Evolutionary conservation across 2,329 filamentous ascomycete species (phyloP).

Genomic region (Colletotrichum liriopes): DNA sequence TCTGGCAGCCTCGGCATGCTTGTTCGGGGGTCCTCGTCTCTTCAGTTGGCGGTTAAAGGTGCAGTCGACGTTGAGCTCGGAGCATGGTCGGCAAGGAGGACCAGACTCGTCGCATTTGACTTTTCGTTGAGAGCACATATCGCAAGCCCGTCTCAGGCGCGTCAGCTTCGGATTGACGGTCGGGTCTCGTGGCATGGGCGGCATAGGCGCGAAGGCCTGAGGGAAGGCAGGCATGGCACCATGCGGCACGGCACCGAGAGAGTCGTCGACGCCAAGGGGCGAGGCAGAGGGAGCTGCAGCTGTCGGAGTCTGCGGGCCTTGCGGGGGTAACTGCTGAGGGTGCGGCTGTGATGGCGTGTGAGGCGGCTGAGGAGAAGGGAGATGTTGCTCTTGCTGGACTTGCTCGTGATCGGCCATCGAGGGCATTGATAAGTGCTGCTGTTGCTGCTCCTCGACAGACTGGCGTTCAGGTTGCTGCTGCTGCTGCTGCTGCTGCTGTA

Average conservation of each 20-base stretch:
- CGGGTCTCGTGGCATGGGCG: constrained; percentile 52
- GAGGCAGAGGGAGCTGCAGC: constrained; percentile 5
- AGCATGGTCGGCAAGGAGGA: constrained; percentile 71
- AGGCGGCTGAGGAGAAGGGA: constrained; percentile 27
- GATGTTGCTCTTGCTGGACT: constrained; percentile 25
- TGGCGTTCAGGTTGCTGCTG: constrained; percentile 23
- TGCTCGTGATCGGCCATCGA: constrained; percentile 19
- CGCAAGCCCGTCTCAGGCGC: constrained; percentile 71
- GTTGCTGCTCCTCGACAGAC: constrained; percentile 25
- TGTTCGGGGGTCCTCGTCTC: constrained; percentile 72
- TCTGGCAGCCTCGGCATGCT: constrained; percentile 70
- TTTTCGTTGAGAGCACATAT: constrained; percentile 75
- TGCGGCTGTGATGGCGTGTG: constrained; percentile 32
- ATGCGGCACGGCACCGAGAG: constrained; percentile 19
- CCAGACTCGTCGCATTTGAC: constrained; percentile 73
- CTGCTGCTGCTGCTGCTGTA: constrained; percentile 30
- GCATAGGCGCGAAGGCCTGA: constrained; percentile 27
- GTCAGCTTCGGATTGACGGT: constrained; percentile 67
- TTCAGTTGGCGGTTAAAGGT: constrained; percentile 72
- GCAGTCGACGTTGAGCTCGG: constrained; percentile 71
- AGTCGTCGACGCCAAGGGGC: constrained; percentile 5
- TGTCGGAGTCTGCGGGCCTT: constrained; percentile 4
- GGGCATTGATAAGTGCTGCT: constrained; percentile 20
- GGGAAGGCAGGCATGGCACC: constrained; percentile 20
- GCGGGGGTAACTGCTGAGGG: constrained; percentile 42